These are phyloP conservation scores for Aspergillus kassunensis DNA, from an alignment of 495 filamentous ascomycete genomes.

Conservation along the genomic window DNA sequence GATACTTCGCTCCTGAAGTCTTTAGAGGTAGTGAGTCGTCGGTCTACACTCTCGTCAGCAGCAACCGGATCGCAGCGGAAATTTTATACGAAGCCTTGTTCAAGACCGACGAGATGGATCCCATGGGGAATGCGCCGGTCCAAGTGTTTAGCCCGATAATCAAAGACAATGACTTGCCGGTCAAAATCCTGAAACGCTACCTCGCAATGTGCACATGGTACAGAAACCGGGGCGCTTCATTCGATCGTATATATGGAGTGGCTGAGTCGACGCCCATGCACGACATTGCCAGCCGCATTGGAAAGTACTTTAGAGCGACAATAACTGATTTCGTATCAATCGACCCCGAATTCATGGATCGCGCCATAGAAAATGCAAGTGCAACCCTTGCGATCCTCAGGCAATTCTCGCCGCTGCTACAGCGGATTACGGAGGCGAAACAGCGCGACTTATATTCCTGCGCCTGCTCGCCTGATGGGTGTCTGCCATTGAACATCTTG, in stretches of 20 bases:
- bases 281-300: neutral
- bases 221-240: neutral
- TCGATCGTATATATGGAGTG: neutral
- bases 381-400: neutral
- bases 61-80: neutral
- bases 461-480: neutral
- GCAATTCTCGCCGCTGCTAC: neutral
- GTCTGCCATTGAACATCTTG: neutral
- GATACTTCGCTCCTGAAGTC: neutral
- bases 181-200: neutral
- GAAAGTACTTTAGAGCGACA: neutral
- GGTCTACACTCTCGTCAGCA: neutral
- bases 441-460: neutral
- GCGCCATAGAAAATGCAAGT: neutral
- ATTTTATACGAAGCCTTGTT: neutral
- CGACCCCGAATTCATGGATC: no score
- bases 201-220: constrained; percentile 1
- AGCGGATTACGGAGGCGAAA: neutral
- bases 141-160: neutral
- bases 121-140: neutral
- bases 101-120: neutral
- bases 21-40: neutral
- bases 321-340: no score
- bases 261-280: neutral
- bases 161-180: neutral